Evolutionary conservation across 768 basidiomycete species (phyloP).

Genomic region (Mycena sanguinolenta): DNA sequence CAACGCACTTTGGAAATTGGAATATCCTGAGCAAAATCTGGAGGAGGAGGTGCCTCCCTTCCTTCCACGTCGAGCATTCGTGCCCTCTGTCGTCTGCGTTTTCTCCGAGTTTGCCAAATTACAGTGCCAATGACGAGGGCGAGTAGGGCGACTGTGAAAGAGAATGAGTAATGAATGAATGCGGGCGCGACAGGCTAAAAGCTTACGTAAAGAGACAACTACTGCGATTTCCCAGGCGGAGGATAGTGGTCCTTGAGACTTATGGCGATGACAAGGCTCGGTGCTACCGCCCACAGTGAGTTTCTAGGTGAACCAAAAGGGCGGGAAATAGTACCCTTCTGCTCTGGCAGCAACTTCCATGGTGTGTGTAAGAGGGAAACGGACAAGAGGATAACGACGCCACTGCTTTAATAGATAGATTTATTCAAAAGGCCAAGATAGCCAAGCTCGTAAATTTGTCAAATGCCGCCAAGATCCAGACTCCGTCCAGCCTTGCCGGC

Average conservation of each 20-base stretch:
- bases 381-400: background rate
- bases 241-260: background rate
- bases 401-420: constrained; percentile 10
- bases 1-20: constrained; percentile 11
- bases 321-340: constrained; percentile 2
- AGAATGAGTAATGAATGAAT: background rate
- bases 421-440: constrained; percentile 24
- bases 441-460: constrained; percentile 17
- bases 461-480: constrained; percentile 18
- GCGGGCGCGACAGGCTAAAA: background rate
- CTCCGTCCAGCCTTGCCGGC: background rate
- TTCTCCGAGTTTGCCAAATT: constrained; percentile 23
- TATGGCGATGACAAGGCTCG: background rate
- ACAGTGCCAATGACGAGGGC: constrained; percentile 11
- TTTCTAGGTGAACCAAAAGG: background rate
- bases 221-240: constrained; percentile 27
- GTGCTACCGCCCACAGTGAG: background rate
- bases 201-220: constrained; percentile 22
- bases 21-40: constrained; percentile 9
- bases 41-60: background rate
- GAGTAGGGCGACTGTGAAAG: constrained; percentile 16
- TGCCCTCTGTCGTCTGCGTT: background rate
- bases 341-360: constrained; percentile 21
- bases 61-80: constrained; percentile 1
- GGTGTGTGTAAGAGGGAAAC: background rate